A percentile compares a stretch with the other conserved stretches of the same genome.
Conservation (phyloP, 805 yeast genomes). For the Kuraishia hungarica region DNA sequence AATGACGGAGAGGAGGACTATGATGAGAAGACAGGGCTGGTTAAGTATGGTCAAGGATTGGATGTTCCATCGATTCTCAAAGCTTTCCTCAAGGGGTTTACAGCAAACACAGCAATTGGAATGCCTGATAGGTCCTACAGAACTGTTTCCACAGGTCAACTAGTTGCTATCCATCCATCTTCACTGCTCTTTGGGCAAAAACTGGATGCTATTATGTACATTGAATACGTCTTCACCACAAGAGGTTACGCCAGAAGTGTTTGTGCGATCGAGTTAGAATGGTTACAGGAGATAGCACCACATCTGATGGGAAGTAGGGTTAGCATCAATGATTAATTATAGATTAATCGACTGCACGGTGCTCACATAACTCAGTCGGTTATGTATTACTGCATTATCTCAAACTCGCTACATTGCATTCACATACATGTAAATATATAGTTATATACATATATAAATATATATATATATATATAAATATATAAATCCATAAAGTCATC, state of each 20-base stretch:
- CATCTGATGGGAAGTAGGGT: constrained; percentile 41
- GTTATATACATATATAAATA: no score
- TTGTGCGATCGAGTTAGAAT: constrained; percentile 68
- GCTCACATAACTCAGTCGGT: no score
- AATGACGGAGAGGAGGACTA: constrained; percentile 20
- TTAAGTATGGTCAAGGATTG: constrained; percentile 20
- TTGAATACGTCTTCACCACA: constrained; percentile 88
- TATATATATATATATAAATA: no score
- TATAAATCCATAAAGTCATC: no score
- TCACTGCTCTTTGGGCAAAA: constrained; percentile 77
- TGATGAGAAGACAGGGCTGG: constrained; percentile 7
- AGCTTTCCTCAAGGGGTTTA: constrained; percentile 75
- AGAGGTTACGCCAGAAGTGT: constrained; percentile 90
- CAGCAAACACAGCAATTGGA: constrained; percentile 88
- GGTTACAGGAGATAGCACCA: constrained; percentile 82
- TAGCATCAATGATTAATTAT: constrained; percentile 19
- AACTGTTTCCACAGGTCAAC: constrained; percentile 77
- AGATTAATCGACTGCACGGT: no score
- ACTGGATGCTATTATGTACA: constrained; percentile 85
- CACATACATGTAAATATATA: no score
- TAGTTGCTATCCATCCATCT: constrained; percentile 85
- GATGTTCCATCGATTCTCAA: constrained; percentile 57
- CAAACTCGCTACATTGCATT: background rate
- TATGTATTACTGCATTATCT: no score
- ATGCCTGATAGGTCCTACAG: constrained; percentile 91